phyloP scores from a whole-genome alignment of 139 green algal genomes.

The Zygnema cylindricum region DNA sequence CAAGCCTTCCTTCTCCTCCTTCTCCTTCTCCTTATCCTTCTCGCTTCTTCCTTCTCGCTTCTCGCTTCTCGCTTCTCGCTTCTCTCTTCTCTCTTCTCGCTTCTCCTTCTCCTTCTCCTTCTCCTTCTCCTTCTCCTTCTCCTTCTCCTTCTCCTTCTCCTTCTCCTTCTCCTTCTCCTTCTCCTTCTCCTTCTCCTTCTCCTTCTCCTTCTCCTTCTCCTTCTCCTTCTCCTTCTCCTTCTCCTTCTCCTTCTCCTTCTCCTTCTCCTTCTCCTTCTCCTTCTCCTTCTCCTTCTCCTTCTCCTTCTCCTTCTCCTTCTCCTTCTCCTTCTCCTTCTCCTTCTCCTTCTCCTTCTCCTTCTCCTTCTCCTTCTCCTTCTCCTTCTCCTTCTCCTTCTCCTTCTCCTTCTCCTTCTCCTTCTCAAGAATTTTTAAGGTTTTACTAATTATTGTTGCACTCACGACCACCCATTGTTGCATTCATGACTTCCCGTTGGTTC shows the following conservation, averaged over 20 bases:
- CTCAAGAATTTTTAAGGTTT: conserved; percentile 90
- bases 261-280: background rate
- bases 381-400: conserved; percentile 81
- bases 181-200: background rate
- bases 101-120: conserved; percentile 29
- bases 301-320: background rate
- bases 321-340: background rate
- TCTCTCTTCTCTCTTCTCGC: too few species aligned
- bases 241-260: background rate
- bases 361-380: background rate
- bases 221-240: background rate
- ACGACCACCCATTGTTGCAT: conserved; percentile 73
- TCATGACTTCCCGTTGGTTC: conserved; percentile 80
- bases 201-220: background rate
- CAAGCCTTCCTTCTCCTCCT: too few species aligned
- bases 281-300: background rate
- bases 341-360: background rate
- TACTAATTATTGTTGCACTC: conserved; percentile 45
- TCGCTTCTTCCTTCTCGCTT: too few species aligned
- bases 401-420: conserved; percentile 86
- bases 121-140: conserved; percentile 40
- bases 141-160: conserved; percentile 14
- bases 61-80: too few species aligned
- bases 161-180: background rate
- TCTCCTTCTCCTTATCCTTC: too few species aligned